phyloP scores from a whole-genome alignment of 768 basidiomycete species.

The Cyathus striatus region DNA sequence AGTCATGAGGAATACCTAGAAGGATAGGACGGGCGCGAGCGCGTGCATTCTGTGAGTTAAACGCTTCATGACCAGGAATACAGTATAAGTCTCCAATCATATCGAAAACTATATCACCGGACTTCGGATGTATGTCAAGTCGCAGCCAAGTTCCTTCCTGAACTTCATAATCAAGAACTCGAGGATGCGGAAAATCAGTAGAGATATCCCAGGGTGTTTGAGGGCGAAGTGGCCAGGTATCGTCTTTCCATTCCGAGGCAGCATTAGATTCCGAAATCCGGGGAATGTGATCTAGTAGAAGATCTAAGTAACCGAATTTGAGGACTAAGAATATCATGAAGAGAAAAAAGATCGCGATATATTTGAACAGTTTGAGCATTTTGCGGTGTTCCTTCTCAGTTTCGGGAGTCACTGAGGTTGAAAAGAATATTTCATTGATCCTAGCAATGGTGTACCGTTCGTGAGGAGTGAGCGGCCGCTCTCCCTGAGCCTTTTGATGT shows the following conservation, averaged over 20 bases:
- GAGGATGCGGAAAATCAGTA: conserved; percentile 66
- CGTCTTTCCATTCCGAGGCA: conserved; percentile 37
- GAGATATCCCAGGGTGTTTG: conserved; percentile 71
- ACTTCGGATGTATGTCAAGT: conserved; percentile 65
- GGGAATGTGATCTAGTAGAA: too few relatives aligned
- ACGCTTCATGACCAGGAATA: conserved; percentile 39
- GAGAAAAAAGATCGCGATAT: too few relatives aligned
- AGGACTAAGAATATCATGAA: too few relatives aligned
- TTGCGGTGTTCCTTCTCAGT: too few relatives aligned
- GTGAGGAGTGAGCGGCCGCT: too few relatives aligned
- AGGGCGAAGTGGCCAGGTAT: conserved; percentile 60
- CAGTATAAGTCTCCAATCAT: conserved; percentile 76
- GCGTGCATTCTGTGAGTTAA: conserved; percentile 16
- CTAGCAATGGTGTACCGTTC: too few relatives aligned
- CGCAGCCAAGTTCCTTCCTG: conserved; percentile 73
- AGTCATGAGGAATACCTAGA: conserved; percentile 61
- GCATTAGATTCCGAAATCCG: conserved; percentile 15
- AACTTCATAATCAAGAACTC: conserved; percentile 63
- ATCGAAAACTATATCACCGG: conserved; percentile 70
- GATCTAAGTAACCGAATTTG: too few relatives aligned
- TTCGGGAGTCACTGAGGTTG: too few relatives aligned
- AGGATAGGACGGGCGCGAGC: conserved; percentile 64
- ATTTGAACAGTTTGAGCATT: too few relatives aligned
- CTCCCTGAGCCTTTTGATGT: too few relatives aligned
- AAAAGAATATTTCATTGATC: too few relatives aligned